phyloP scores from a whole-genome alignment of 78 protist species.

The Isochrysis galbana region DNA sequence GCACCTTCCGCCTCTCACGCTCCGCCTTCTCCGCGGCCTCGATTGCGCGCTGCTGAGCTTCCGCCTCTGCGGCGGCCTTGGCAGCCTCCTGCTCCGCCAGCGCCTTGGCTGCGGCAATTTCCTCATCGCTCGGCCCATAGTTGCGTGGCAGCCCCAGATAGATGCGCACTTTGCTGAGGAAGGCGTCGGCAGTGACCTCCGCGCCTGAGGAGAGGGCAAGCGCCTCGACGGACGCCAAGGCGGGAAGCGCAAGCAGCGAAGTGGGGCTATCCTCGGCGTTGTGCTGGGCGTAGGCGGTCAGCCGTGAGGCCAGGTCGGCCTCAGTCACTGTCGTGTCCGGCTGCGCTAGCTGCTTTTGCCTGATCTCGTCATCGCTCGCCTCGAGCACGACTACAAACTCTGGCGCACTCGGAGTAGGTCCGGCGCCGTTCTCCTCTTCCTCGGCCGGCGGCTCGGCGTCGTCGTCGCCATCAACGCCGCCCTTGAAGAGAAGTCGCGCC shows the following conservation, averaged over 20 bases:
- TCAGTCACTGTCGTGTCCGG: neutral
- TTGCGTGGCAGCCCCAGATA: slow-evolving; percentile 54
- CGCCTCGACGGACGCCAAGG: neutral
- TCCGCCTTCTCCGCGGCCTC: neutral
- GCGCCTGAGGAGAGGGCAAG: neutral
- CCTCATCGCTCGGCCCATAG: slow-evolving; percentile 51
- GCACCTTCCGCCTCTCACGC: neutral
- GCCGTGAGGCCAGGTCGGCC: neutral
- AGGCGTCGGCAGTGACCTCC: neutral
- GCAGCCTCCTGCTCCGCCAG: neutral
- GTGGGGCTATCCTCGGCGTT: slow-evolving; percentile 9
- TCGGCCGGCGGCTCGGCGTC: slow-evolving; percentile 26
- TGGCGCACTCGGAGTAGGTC: neutral
- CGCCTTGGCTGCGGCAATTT: neutral
- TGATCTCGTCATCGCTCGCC: neutral
- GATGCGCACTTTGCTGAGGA: neutral
- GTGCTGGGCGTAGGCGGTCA: neutral
- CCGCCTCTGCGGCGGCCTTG: neutral
- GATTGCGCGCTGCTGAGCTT: neutral
- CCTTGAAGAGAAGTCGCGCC: slow-evolving; percentile 32
- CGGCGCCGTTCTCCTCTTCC: slow-evolving; percentile 31
- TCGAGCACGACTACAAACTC: slow-evolving; percentile 42
- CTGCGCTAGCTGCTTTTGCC: neutral
- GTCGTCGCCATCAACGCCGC: neutral
- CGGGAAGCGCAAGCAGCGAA: neutral